Base-by-base conservation (phyloP, 129 eudicot genomes). In the Saposhnikovia divaricata region DNA sequence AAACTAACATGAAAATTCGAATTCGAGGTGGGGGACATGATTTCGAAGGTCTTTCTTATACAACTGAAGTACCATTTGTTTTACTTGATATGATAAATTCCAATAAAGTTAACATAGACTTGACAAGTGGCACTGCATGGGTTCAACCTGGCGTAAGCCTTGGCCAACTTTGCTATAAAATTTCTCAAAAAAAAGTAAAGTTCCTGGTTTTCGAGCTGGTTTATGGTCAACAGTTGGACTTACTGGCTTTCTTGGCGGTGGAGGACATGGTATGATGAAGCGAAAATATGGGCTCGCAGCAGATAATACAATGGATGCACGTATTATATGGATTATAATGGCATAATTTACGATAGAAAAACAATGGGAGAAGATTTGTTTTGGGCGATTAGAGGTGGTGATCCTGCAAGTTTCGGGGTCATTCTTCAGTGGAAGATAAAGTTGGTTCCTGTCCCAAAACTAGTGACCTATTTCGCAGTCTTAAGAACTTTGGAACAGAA, bases 1-100 rank as follows among this genome's bases (percentile, higher is more conserved):
- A 72, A 28, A 48, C 61, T 45, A 14, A 34, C 31, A 45, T 78
- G 15, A 59, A 45, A 5, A 7, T 84, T 6, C 73, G 78, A 57
- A 72, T 81, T 37, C 82, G 87, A 0, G 47, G 84, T 0, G 84
- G 87, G 0, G 84, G 82, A 0, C 80, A 76, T 47, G 77, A 81
- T 76, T 76, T 75, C 18, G 84, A 76, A 50, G 76, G 77, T 38
- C 19, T 37, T 40, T 40, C 43, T 40, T 40, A 40, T 40, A 40
- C 43, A 0, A 6, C 6, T 40, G 5, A 4, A 4, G 42, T 39
- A 4, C 42, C 42, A 4, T 39, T 39, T 40, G 6, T 40, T 40
- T 3, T 40, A 5, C 5, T 40, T 40, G 43, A 40, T 40, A 40
- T 40, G 43, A 40, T 40, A 40, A 40, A 40, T 40, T 40, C 4